Base-by-base conservation (phyloP, 2,329 filamentous ascomycete species). In the Aspergillus viridinutans region DNA sequence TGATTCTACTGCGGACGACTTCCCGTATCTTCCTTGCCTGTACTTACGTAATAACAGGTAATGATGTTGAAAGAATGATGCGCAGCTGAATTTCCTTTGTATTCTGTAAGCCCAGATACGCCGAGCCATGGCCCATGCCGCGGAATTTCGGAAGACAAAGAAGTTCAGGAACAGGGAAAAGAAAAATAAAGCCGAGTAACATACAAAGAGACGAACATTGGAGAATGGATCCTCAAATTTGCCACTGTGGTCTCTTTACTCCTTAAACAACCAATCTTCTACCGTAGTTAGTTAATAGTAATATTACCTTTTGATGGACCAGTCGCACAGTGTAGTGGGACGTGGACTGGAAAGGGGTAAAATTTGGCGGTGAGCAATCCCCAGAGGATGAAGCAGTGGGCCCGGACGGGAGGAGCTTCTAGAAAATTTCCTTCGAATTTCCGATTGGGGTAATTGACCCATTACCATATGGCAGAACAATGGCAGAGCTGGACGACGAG, bases 341-440 rank as follows among this genome's bases (percentile, higher is more conserved):
- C 21, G 12, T 14, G 10, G 12, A 47, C 12, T 26, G 23, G 43
- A 47, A 47, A 47, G 43, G 43, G 43, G 43, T 47, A 47, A 47
- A 47, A 26, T 10, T 20, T 47, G 43, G 43, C 43, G 43, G 43
- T 47, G 43, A 47, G 43, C 4, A 47, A 23, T 52, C 40, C 50
- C 35, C 17, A 7, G 50, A 45, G n/a, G 50, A 40, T 38, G 23
- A 28, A 29, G 7, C n/a, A 47, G 40, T 55, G 49, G 43, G 26
- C n/a, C 35, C 23, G 38, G 50, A 29, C 49, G 23, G 48, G 26
- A 29, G 35, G 45, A 50, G 48, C 49, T 67, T 67, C 64, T 64
- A 63, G 64, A 67, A 67, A 64, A 55, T 56, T 67, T 67, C 64
- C 51, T 38, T 64, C 42, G 55, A 32, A 63, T 65, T 67, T 59